Evolutionary conservation across 2,329 filamentous ascomycete genomes (phyloP), one percentile per base, ranked within the genome.

Genomic region (Pseudonectria foliicola): DNA sequence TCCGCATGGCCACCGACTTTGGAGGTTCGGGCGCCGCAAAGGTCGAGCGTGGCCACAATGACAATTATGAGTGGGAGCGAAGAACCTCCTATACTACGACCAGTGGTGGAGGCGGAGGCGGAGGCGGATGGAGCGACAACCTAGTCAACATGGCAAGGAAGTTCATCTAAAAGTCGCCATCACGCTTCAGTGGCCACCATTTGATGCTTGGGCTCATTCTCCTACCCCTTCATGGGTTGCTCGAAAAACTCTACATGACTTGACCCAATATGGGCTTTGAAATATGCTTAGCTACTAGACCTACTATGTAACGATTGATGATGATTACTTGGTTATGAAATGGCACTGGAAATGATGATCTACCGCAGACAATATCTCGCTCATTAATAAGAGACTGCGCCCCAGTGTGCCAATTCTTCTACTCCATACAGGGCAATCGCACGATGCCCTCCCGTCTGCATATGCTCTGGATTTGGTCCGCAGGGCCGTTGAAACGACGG

Each of bases 1-100:
- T 76, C 36, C 64, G 67, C 48, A 70, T 77, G 67, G 71, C 70
- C 5, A 59, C 60, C 25, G 60, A 51, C 23, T 49, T 59, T 34
- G 54, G 53, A 45, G 39, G 46, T 34, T 44, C 31, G 29, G 36
- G 39, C 18, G 29, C n/a, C 12, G 16, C 31, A 14, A 40, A 39
- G 16, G 45, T 69, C 37, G 57, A 65, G 46, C 59, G 53, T 13
- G 54, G 56, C 12, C 43, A 46, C 34, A 49, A 63, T 34, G 56
- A 61, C 29, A 55, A 47, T 6, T 34, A 60, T 43, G 55, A 53
- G 35, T 70, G 62, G 58, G 64, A 66, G 53, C 53, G 57, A 31
- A 52, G 50, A 37, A 53, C 44, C 16, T 50, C 57, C 29, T 61
- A 66, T 43, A 48, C 49, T 37, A 57, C 62, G 25, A 48, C 49